These are phyloP conservation scores for Sodiomyces alkalinus DNA, from an alignment of 2,329 filamentous ascomycete genomes.

Conservation along the genomic window DNA sequence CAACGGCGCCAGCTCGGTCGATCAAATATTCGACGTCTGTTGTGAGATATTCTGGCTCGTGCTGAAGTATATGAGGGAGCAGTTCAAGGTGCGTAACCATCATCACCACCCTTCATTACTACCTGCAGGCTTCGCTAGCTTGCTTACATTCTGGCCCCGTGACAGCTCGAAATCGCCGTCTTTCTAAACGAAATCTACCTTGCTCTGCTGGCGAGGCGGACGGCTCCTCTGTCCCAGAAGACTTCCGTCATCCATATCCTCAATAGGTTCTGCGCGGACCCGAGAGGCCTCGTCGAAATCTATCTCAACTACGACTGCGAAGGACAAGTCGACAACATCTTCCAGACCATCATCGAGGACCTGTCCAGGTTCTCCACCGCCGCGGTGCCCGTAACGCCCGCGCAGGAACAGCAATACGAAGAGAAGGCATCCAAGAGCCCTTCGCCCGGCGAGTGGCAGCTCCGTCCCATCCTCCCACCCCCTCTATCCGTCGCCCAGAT, in stretches of 20 bases:
- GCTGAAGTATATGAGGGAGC: constrained; percentile 81
- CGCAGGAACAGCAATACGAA: constrained; percentile 76
- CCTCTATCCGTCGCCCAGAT: constrained; percentile 72
- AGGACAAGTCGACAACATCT: constrained; percentile 89
- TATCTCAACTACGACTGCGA: constrained; percentile 99
- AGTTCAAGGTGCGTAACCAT: constrained; percentile 71
- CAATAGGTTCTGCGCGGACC: constrained; percentile 70
- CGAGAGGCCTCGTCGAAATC: constrained; percentile 78
- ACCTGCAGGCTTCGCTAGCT: no score
- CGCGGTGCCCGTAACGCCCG: constrained; percentile 56
- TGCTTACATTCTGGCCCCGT: not conserved
- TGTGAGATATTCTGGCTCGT: constrained; percentile 98
- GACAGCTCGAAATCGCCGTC: constrained; percentile 86
- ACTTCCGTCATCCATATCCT: constrained; percentile 80
- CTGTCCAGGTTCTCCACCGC: constrained; percentile 74
- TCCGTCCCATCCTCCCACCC: constrained; percentile 71
- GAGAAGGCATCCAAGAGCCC: constrained; percentile 54
- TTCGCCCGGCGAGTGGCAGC: constrained; percentile 64
- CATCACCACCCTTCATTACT: no score
- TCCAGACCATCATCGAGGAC: constrained; percentile 88
- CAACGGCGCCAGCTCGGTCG: constrained; percentile 87
- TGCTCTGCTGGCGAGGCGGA: constrained; percentile 75
- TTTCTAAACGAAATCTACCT: constrained; percentile 97
- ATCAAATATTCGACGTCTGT: constrained; percentile 85
- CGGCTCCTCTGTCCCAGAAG: constrained; percentile 79